Evolutionary conservation across 2,329 filamentous ascomycete species (phyloP), one percentile per base, ranked within the genome.

Genomic region (Cucurbitaria berberidis): DNA sequence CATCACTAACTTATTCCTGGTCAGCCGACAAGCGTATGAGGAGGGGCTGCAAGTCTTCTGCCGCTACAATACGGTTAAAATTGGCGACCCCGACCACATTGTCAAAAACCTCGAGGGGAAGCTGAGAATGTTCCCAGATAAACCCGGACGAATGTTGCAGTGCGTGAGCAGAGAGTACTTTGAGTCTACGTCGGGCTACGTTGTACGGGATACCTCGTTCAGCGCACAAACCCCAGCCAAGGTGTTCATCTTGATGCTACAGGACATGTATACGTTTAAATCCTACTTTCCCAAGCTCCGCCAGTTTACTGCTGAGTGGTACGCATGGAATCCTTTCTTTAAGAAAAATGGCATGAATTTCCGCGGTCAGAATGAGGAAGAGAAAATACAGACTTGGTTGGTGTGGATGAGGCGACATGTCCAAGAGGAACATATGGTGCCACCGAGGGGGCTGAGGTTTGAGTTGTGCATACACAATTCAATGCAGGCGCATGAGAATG

Each of bases 21-120:
- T 51, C 29, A 60, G 48, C 16, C 51, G 42, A 7, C 62, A 62
- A 51, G 54, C 68, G 2, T 60, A 69, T 42, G 15, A 43, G 3
- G 64, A 69, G 54, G 62, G 64, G 1, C 36, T 62, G 1, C 29
- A 56, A 19, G 51, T 60, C 0, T 65, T 67, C 24, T 59, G 47
- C 15, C 47, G 51, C 10, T 35, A 42, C 48, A 67, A 60, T n/a
- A 38, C 44, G 0, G 26, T 68, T 40, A 13, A 35, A 6, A 22
- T 68, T 24, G 43, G 24, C 5, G 3, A 24, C 5, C 32, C 40
- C 27, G 19, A 49, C 32, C 41, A 22, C 19, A 13, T 36, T n/a
- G n/a, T 8, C 16, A 48, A 45, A n/a, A 29, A 13, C 2, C 46
- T 66, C 13, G 19, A 13, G 1, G 49, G 51, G 8, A 46, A 43